Conservation (phyloP, 1,284 basidiomycete genomes). For the Sutorius eximius region DNA sequence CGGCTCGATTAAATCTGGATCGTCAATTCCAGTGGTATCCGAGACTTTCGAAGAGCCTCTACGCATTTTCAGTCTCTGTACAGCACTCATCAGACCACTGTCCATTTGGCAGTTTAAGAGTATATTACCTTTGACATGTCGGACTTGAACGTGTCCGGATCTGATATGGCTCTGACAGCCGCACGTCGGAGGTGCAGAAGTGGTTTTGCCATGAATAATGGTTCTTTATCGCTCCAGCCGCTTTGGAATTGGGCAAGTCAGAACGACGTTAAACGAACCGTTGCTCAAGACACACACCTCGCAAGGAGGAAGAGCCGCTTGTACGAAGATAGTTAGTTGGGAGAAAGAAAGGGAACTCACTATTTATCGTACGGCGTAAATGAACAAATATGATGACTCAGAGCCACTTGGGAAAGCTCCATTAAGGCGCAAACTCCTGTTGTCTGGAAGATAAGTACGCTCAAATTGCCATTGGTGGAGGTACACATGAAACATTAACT, state of each 20-base stretch:
- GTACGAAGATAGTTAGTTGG: no score
- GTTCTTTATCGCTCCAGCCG: background rate
- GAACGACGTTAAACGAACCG: background rate
- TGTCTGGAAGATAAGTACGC: no score
- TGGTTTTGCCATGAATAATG: slow-evolving; percentile 8
- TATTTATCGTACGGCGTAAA: no score
- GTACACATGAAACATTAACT: no score
- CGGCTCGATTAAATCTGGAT: background rate
- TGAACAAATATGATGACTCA: no score
- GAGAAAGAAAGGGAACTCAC: no score
- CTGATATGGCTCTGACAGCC: slow-evolving; percentile 21
- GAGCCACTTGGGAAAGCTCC: no score
- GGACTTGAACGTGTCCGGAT: slow-evolving; percentile 13
- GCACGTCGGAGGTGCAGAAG: slow-evolving; percentile 12
- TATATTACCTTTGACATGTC: slow-evolving; percentile 2
- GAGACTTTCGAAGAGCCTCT: background rate
- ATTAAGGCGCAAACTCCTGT: no score
- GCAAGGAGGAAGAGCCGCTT: no score
- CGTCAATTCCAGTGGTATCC: background rate
- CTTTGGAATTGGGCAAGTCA: background rate
- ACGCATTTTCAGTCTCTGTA: background rate
- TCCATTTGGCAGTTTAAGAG: background rate
- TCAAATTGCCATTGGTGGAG: no score
- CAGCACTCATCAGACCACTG: background rate
- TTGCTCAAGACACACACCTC: background rate